phyloP scores from a whole-genome alignment of 1,139 yeast species.

The Barnettozyma hawaiiensis region DNA sequence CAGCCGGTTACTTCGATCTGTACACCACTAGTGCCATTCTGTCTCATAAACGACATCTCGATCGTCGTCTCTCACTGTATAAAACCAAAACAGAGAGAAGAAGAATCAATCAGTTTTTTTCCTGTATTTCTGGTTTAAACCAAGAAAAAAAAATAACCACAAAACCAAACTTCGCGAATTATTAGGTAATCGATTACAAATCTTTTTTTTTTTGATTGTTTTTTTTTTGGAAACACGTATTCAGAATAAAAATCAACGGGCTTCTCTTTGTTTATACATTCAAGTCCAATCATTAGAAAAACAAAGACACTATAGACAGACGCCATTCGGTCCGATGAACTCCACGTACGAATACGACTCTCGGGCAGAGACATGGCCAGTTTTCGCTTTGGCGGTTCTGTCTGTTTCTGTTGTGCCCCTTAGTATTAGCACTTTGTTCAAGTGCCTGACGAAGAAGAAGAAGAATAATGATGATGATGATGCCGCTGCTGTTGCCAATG shows the following conservation, averaged over 20 bases:
- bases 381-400: constrained; percentile 72
- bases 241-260: background rate
- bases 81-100: too few species aligned
- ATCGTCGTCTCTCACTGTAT: too few species aligned
- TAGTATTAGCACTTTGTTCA: constrained; percentile 45
- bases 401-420: constrained; percentile 63
- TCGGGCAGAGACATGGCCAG: constrained; percentile 93
- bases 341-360: constrained; percentile 68
- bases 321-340: constrained; percentile 23
- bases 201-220: too few species aligned
- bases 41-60: constrained; percentile 6
- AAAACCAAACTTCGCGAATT: too few species aligned
- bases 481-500: constrained; percentile 7
- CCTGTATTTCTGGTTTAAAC: too few species aligned
- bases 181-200: background rate
- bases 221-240: background rate
- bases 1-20: constrained; percentile 68
- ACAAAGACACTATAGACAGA: too few species aligned
- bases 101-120: too few species aligned
- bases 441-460: constrained; percentile 18
- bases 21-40: constrained; percentile 18
- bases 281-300: too few species aligned
- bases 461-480: constrained; percentile 13
- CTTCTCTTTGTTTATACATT: too few species aligned
- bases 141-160: background rate